A percentile compares a stretch with the other conserved stretches of the same genome.
Evolutionary conservation across 1,284 basidiomycete species (phyloP).

Genomic region (Tilletia walkeri): DNA sequence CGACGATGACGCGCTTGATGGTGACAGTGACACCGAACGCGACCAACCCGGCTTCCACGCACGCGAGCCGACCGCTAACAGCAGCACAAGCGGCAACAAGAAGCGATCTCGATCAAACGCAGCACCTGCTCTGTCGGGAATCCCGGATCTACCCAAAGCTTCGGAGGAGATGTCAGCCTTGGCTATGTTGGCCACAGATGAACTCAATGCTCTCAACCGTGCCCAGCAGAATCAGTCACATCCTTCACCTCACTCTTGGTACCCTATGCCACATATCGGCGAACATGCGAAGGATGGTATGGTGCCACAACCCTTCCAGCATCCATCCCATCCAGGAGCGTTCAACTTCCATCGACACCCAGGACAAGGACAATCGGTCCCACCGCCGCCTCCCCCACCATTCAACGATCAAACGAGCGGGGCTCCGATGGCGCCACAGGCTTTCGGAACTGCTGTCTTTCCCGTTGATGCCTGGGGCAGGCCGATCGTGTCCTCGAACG

Average conservation of each 20-base stretch:
- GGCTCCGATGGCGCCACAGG: background rate
- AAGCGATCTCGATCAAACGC: constrained; percentile 23
- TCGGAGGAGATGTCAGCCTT: constrained; percentile 51
- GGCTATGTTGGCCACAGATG: constrained; percentile 50
- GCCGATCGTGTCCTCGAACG: constrained; percentile 1
- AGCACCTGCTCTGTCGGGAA: background rate
- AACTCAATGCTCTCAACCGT: constrained; percentile 47
- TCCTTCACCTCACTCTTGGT: background rate
- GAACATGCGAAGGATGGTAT: background rate
- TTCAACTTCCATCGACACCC: background rate
- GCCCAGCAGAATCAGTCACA: constrained; percentile 30
- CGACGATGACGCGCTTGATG: constrained; percentile 33
- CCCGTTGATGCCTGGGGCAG: constrained; percentile 15
- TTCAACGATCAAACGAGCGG: constrained; percentile 4
- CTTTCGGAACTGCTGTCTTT: constrained; percentile 14
- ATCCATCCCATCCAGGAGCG: background rate
- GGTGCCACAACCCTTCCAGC: background rate
- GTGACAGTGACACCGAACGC: constrained; percentile 43
- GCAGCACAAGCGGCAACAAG: constrained; percentile 2
- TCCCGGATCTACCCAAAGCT: constrained; percentile 22
- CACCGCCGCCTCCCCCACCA: constrained; percentile 9
- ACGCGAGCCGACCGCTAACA: constrained; percentile 5
- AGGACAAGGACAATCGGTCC: background rate
- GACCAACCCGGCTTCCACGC: constrained; percentile 16
- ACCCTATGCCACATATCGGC: background rate